Conservation (phyloP, 495 filamentous ascomycete genomes). For the Podospora anserina region DNA sequence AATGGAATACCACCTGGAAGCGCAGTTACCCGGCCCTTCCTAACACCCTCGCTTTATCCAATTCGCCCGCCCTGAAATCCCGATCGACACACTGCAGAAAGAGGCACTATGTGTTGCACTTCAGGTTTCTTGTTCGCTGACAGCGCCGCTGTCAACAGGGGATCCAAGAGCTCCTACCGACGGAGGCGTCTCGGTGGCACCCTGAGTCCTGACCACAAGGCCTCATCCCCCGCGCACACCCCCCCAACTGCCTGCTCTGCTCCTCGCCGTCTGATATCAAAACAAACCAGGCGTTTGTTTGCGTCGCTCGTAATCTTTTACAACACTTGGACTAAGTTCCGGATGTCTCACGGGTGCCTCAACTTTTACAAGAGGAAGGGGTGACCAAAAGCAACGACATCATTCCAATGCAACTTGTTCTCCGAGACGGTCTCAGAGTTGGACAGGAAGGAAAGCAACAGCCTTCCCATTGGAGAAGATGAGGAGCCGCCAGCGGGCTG, state of each 20-base stretch:
- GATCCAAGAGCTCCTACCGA: neutral
- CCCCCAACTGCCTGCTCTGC: neutral
- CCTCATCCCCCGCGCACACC: neutral
- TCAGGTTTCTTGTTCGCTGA: slow-evolving; percentile 1
- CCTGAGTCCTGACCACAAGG: neutral
- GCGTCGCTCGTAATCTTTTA: neutral
- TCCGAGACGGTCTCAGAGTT: slow-evolving; percentile 4
- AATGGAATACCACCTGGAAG: neutral
- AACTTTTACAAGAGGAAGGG: too few relatives aligned
- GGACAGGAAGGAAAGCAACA: neutral
- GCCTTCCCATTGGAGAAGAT: neutral
- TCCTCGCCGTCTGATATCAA: slow-evolving; percentile 8
- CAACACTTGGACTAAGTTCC: neutral
- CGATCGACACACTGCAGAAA: neutral
- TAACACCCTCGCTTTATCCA: neutral
- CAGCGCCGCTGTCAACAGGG: slow-evolving; percentile 11
- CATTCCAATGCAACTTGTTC: neutral
- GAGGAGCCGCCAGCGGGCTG: slow-evolving; percentile 1
- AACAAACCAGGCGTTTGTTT: neutral
- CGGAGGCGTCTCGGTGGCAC: slow-evolving; percentile 7
- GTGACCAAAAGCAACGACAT: neutral
- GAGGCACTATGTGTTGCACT: neutral
- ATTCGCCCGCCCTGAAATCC: neutral
- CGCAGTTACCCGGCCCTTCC: neutral
- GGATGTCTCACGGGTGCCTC: neutral